Evolutionary conservation across 169 alveolate genomes (phyloP), one percentile per base, ranked within the genome.

Genomic region (Eimeria praecox): DNA sequence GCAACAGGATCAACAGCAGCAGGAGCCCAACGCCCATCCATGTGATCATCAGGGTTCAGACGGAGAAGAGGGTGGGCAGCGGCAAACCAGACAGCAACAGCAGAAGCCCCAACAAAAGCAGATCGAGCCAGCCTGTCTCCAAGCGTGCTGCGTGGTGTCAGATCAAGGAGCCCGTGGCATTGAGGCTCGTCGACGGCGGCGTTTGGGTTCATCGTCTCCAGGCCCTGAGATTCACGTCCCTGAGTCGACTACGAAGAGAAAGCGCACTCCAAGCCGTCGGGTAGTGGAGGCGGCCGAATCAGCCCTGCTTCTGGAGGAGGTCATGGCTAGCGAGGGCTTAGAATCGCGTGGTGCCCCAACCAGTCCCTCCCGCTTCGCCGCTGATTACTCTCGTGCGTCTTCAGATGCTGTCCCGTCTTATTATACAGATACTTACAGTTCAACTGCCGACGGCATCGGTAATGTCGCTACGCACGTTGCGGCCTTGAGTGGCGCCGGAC

Each of bases 261-360:
- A 87, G 83, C 83, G 94, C 9, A 87, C 94, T 35, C 94, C 94
- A 33, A 87, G 94, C 64, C 94, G 94, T 44, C 94, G 94, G 46
- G 94, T 87, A 40, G 94, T 87, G 56, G 94, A 87, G 83, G 94
- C 94, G 14, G 94, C 94, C 5, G 94, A 87, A 49, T 87, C 94
- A 30, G 94, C 94, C 64, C 42, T 87, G 64, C 94, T 87, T 24
- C 82, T 87, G 85, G 94, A 87, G 30, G 85, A 62, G 94, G 94
- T 87, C 33, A 87, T 87, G 42, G 94, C 94, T 35, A 87, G 75
- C 2, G 94, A 87, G 52, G 42, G 69, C 64, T 38, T 56, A 20
- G 40, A 82, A 27, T 66, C 83, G 40, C 94, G 94, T 35, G 52
- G 69, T 38, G 71, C 52, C 66, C 66, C 38, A 42, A 38, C 14